Evolutionary conservation across 78 protist species (phyloP), one percentile per base, ranked within the genome.

Genomic region (Salpingoeca rosetta): DNA sequence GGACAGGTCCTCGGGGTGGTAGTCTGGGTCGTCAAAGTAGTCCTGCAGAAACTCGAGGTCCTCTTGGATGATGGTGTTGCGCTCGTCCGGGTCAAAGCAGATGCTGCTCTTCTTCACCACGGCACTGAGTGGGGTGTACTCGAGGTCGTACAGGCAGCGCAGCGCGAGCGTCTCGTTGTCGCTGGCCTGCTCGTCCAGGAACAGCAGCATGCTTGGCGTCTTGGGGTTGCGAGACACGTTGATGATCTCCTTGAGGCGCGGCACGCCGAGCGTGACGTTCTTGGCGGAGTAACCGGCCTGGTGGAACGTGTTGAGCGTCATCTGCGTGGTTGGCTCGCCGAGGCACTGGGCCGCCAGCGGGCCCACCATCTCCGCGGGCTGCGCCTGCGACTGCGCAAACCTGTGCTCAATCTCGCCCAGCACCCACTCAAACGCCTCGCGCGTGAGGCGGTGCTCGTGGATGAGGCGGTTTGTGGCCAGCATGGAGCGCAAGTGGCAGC

Each of bases 321-420:
- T 98, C 91, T 99, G 99, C 41, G 99, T 99, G 37, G 99, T 99
- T 27, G 99, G 99, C 93, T 99, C 99, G n/a, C 99, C 99, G 38
- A 98, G 93, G 1, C 96, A 91, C 93, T 98, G 99, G 35, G 99
- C 99, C 0, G 99, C 99, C 26, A 98, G 85, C 37, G 96, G 95
- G 82, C 98, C 99, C 76, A 87, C 95, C 91, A 88, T 84, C 75
- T 93, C 95, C 37, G 92, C 90, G 39, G 95, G 93, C 44, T 56
- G 82, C n/a, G 86, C 92, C 39, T 37, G 0, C 38, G 94, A 87
- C 45, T 41, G 87, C 31, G 37, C 41, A 94, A 95, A 99, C 24
- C 89, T 83, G 27, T 31, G 27, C 51, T 90, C 94, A 72, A 99
- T 89, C 87, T 98, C 99, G 43, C 97, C 97, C 25, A 94, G 37